These are phyloP conservation scores for Suhomyces choctaworum DNA, from an alignment of 1,139 yeast species.

Conservation along the genomic window DNA sequence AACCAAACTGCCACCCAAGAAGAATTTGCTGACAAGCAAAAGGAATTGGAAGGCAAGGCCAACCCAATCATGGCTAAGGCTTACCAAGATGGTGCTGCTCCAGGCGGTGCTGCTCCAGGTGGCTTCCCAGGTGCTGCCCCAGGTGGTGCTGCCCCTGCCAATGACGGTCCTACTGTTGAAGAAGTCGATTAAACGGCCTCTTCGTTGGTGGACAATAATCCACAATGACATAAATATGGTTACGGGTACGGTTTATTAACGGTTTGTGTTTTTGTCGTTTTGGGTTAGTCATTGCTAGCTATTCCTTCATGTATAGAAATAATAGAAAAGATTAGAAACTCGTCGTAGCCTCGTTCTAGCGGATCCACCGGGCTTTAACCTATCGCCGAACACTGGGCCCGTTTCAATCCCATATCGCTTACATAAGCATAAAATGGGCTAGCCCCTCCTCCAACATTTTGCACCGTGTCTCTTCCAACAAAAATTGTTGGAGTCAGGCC, in stretches of 20 bases:
- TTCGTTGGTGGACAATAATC: conserved; percentile 7
- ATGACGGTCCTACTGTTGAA: conserved; percentile 91
- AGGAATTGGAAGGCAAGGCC: conserved; percentile 90
- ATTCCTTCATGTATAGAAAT: conserved; percentile 9
- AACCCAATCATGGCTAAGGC: conserved; percentile 94
- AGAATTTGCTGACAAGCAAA: conserved; percentile 85
- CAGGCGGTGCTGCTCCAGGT: conserved; percentile 60
- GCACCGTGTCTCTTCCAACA: too few relatives aligned
- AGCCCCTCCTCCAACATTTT: conserved; percentile 10
- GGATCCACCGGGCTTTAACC: too few relatives aligned
- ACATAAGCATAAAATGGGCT: conserved; percentile 6
- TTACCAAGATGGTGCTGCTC: conserved; percentile 70
- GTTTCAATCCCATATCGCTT: too few relatives aligned
- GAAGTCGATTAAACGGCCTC: conserved; percentile 71
- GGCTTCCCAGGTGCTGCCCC: conserved; percentile 67
- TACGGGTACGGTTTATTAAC: conserved; percentile 11
- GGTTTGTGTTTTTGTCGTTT: conserved; percentile 8
- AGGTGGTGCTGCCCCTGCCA: conserved; percentile 62
- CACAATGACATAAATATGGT: conserved; percentile 8
- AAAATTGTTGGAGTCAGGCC: conserved; percentile 1
- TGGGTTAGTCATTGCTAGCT: conserved; percentile 2
- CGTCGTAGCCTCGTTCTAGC: too few relatives aligned
- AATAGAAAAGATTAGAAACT: conserved; percentile 8
- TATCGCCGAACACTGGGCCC: too few relatives aligned
- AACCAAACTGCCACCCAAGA: conserved; percentile 86